Evolutionary conservation across 352 stramenopile species (phyloP).

Genomic region (Saprolegnia parasitica): DNA sequence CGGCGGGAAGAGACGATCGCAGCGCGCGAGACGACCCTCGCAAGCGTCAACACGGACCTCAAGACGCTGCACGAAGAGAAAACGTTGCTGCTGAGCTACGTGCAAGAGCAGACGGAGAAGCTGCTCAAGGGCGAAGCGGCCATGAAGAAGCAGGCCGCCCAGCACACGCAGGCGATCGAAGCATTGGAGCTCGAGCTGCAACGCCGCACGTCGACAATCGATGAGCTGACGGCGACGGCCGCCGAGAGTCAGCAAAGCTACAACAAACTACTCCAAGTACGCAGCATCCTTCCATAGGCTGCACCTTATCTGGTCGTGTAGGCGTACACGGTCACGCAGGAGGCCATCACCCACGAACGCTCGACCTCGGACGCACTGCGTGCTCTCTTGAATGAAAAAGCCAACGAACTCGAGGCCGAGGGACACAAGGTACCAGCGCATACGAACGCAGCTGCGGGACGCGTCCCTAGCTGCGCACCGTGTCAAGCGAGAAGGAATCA

Average conservation of each 20-base stretch:
- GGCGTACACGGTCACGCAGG: slow-evolving; percentile 28
- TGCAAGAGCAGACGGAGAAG: slow-evolving; percentile 25
- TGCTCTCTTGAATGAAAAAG: slow-evolving; percentile 11
- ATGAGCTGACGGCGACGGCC: neutral
- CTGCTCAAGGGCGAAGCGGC: slow-evolving; percentile 14
- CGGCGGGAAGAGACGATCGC: neutral
- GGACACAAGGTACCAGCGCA: slow-evolving; percentile 6
- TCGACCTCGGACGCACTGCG: slow-evolving; percentile 5
- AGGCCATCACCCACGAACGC: slow-evolving; percentile 17
- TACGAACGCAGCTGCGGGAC: too few species aligned
- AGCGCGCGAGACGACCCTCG: slow-evolving; percentile 32
- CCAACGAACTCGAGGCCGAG: slow-evolving; percentile 1
- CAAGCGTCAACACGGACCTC: slow-evolving; percentile 29
- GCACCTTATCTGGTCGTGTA: neutral
- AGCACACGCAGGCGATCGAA: slow-evolving; percentile 18
- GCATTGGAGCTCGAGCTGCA: slow-evolving; percentile 2
- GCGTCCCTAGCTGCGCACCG: neutral
- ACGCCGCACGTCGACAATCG: neutral
- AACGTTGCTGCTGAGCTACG: slow-evolving; percentile 21
- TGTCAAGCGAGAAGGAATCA: neutral
- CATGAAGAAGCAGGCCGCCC: slow-evolving; percentile 1
- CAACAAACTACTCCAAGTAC: slow-evolving; percentile 25
- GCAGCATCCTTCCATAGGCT: neutral
- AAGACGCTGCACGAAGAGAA: slow-evolving; percentile 32
- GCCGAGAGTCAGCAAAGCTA: neutral